Conservation (phyloP, 495 filamentous ascomycete species). For the Aeminium ludgeri region DNA sequence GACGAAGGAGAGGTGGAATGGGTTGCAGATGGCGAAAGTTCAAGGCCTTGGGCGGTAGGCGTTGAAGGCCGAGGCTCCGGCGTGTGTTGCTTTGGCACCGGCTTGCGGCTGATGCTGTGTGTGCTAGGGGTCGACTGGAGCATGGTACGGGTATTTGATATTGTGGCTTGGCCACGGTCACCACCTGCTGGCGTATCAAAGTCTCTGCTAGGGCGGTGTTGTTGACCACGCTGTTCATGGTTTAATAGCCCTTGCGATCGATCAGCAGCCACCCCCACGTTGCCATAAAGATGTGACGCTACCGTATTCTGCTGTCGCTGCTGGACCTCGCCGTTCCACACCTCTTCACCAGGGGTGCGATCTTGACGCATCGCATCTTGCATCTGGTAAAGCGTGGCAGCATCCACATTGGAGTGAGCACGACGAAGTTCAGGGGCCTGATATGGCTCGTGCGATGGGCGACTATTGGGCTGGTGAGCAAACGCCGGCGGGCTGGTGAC, state of each 20-base stretch:
- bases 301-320: conserved; percentile 21
- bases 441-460: conserved; percentile 49
- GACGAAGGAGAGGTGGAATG: conserved; percentile 7
- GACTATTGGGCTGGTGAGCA: conserved; percentile 47
- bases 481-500: conserved; percentile 64
- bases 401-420: conserved; percentile 65
- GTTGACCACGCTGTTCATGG: conserved; percentile 5
- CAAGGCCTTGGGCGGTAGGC: too few relatives aligned
- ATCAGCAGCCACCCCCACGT: conserved; percentile 12
- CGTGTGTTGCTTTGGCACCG: conserved; percentile 32
- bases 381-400: conserved; percentile 61
- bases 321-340: conserved; percentile 21
- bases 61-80: neutral
- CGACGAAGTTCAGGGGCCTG: conserved; percentile 57
- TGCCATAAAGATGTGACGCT: conserved; percentile 6
- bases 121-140: too few relatives aligned
- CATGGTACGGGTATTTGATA: too few relatives aligned
- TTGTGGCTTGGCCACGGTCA: too few relatives aligned
- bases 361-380: conserved; percentile 37
- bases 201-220: conserved; percentile 18
- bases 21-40: neutral
- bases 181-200: too few relatives aligned
- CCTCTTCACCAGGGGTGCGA: conserved; percentile 1
- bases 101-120: conserved; percentile 43
- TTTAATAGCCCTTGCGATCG: conserved; percentile 13